Evolutionary conservation across 116 monocot genomes (phyloP), one percentile per base, ranked within the genome.

Genomic region (Cymodocea nodosa): DNA sequence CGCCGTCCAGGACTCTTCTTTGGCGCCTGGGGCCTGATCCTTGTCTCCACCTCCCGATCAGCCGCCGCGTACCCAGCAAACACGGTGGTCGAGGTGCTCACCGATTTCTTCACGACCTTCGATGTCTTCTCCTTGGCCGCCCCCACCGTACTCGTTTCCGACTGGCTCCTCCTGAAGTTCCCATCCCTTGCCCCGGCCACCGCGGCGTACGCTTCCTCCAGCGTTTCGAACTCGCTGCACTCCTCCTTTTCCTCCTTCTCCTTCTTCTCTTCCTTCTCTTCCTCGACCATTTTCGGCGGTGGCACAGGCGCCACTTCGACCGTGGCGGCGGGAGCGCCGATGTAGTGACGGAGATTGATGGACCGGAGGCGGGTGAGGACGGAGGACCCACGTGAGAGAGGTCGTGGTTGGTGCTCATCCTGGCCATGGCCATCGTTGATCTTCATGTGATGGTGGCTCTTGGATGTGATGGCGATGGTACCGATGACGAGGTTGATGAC

Each of bases 401-500:
- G 13, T 20, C 44, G 69, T 0, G 69, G 58, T 5, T 44, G 69
- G 40, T 15, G 44, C 36, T 23, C 30, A 3, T 30, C 14, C 7
- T 51, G 18, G 8, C 19, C 50, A 17, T 3, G n/a, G 18, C 23
- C 12, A 40, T 69, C 20, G 51, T 23, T 30, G 30, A 3, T 30
- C 2, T 30, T 3, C 30, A 3, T 44, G 23, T 39, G 30, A n/a
- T 39, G 71, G 71, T 67, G 64, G 25, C 49, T 14, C 59, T 72
- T 78, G 59, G 89, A 89, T 60, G 82, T 82, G 72, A 94, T 49
- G 65, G 78, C 84, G 76, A 94, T 94, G 74, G 86, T 84, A 64
- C 76, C 89, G 79, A 93, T 93, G 62, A 89, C 82, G 70, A 94
- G 49, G 86, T 94, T 94, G 81, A 94, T 77, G 64, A 94, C 62